phyloP scores from a whole-genome alignment of 2,329 filamentous ascomycete species.

The Trichoderma hamatum region DNA sequence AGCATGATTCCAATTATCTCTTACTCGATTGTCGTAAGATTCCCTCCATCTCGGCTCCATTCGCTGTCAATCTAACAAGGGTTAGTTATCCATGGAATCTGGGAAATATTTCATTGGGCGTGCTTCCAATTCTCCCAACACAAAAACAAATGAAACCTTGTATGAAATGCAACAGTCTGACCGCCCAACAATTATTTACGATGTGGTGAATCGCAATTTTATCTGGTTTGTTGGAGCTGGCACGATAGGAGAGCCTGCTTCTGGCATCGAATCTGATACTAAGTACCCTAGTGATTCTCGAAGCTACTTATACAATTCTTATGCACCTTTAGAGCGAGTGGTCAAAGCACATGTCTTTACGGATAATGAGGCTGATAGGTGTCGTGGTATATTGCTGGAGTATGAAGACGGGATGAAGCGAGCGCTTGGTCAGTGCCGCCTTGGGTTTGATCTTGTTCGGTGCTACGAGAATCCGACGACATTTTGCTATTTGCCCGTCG shows the following conservation, averaged over 20 bases:
- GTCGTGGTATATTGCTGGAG: not conserved
- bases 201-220: not conserved
- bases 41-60: not conserved
- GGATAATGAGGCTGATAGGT: not conserved
- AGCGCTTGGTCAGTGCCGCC: not conserved
- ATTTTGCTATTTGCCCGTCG: no score
- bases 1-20: no score
- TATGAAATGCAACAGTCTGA: not conserved
- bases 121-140: fast-evolving
- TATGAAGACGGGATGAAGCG: not conserved
- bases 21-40: not conserved
- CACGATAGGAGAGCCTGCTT: not conserved
- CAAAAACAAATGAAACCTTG: not conserved
- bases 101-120: not conserved
- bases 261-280: no score
- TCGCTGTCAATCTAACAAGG: not conserved
- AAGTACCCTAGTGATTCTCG: no score
- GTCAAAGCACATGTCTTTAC: not conserved
- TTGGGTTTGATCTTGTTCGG: not conserved
- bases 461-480: not conserved
- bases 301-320: no score
- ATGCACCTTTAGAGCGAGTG: not conserved
- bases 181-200: not conserved
- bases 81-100: not conserved
- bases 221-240: not conserved